Conservation (phyloP, 2,329 filamentous ascomycete species). For the Cordyceps militaris region DNA sequence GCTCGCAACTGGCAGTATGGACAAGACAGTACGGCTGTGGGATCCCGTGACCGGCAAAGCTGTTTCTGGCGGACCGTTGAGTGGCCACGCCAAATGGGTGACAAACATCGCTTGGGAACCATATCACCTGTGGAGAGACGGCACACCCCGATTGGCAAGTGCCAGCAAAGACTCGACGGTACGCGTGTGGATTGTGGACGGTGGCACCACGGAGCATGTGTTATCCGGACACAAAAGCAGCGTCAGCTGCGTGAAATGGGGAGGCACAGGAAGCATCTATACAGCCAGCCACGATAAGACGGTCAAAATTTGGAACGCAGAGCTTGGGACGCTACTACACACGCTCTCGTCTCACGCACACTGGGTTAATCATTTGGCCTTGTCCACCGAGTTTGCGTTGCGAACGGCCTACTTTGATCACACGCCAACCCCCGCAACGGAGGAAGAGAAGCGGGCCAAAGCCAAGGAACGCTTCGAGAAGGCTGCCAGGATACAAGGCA, state of each 20-base stretch:
- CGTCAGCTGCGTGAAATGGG: conserved; percentile 90
- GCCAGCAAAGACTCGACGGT: conserved; percentile 87
- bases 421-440: conserved; percentile 57
- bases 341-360: conserved; percentile 79
- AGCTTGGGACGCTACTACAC: conserved; percentile 71
- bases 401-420: conserved; percentile 85
- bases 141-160: conserved; percentile 73
- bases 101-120: conserved; percentile 89
- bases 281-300: conserved; percentile 86
- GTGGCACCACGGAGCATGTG: conserved; percentile 71
- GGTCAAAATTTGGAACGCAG: conserved; percentile 81
- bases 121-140: conserved; percentile 71
- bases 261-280: conserved; percentile 79
- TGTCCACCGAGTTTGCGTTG: conserved; percentile 87
- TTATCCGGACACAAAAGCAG: conserved; percentile 83
- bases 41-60: conserved; percentile 73
- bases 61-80: conserved; percentile 59
- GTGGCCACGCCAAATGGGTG: conserved; percentile 85
- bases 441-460: conserved; percentile 64
- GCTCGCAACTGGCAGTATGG: conserved; percentile 86
- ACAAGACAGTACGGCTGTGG: conserved; percentile 87
- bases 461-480: conserved; percentile 80
- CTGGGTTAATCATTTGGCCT: conserved; percentile 90
- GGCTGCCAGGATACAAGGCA: conserved; percentile 68
- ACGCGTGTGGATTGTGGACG: conserved; percentile 77